Percentiles rank a stretch among this genome's conserved stretches.
These are phyloP conservation scores for Zygotorulaspora chibaensis DNA, from an alignment of 805 yeast species.

Conservation along the genomic window DNA sequence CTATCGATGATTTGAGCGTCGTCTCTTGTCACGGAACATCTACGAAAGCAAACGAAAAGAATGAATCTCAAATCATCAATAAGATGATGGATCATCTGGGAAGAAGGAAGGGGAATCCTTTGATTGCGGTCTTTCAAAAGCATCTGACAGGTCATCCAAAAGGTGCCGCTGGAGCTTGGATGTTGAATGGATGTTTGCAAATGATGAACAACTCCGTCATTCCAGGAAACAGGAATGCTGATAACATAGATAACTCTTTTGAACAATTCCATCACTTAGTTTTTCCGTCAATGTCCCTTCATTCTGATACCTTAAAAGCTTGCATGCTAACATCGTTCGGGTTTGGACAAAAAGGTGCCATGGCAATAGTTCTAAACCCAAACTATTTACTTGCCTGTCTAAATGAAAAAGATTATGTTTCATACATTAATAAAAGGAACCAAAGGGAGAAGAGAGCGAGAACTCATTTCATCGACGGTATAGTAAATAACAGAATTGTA, in stretches of 20 bases:
- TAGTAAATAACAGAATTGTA: conserved; percentile 78
- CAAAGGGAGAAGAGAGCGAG: conserved; percentile 80
- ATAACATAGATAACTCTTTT: conserved; percentile 74
- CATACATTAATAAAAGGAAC: conserved; percentile 60
- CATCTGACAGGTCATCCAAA: conserved; percentile 96
- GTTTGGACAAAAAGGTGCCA: conserved; percentile 97
- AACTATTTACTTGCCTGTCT: conserved; percentile 81
- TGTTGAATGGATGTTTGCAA: conserved; percentile 93
- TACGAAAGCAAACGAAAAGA: conserved; percentile 95
- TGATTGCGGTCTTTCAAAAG: conserved; percentile 91
- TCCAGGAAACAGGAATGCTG: conserved; percentile 96
- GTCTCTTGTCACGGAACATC: conserved; percentile 97
- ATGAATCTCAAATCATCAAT: conserved; percentile 81
- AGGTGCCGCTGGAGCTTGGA: conserved; percentile 99
- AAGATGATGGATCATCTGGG: conserved; percentile 86
- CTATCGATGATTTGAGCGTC: conserved; percentile 84
- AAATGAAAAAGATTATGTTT: conserved; percentile 59
- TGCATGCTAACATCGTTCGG: conserved; percentile 92
- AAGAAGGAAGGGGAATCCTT: conserved; percentile 88
- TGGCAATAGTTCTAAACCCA: conserved; percentile 79
- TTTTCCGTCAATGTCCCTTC: conserved; percentile 82
- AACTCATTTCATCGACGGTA: conserved; percentile 84
- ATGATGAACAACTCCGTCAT: conserved; percentile 79
- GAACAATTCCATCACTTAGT: conserved; percentile 75
- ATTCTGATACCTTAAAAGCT: conserved; percentile 90